Percentiles rank a stretch among this genome's conserved stretches.
These are phyloP conservation scores for Fusarium transvaalense DNA, from an alignment of 2,329 filamentous ascomycete genomes.

Conservation along the genomic window DNA sequence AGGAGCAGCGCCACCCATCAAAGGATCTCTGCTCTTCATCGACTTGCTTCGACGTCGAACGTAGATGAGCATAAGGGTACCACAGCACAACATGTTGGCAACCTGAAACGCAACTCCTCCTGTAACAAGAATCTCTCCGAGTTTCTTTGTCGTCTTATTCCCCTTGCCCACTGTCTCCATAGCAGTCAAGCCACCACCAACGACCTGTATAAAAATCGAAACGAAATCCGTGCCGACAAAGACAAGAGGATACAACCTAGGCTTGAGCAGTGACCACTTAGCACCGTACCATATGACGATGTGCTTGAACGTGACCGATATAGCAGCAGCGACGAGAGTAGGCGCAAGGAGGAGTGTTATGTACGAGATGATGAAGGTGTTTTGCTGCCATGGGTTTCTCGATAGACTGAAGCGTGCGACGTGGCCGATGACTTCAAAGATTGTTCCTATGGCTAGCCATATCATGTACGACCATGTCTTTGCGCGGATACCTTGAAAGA, in stretches of 20 bases:
- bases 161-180: constrained; percentile 25
- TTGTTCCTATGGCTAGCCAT: constrained; percentile 52
- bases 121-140: constrained; percentile 40
- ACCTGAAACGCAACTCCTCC: constrained; percentile 48
- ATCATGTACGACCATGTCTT: constrained; percentile 57
- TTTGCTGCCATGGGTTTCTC: constrained; percentile 56
- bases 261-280: constrained; percentile 55
- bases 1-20: neutral
- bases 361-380: constrained; percentile 57
- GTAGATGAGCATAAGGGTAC: constrained; percentile 32
- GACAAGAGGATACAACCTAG: constrained; percentile 61
- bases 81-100: constrained; percentile 46
- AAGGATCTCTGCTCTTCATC: neutral
- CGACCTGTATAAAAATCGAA: constrained; percentile 50
- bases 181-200: constrained; percentile 37
- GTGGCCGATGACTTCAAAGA: constrained; percentile 59
- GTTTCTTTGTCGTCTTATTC: constrained; percentile 8
- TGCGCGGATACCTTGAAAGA: constrained; percentile 51
- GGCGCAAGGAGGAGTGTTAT: constrained; percentile 58
- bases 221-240: constrained; percentile 63
- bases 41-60: constrained; percentile 20
- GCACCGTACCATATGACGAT: constrained; percentile 58
- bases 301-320: constrained; percentile 62
- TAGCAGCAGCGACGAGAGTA: constrained; percentile 59
- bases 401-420: constrained; percentile 55